phyloP scores from a whole-genome alignment of 1,139 yeast species.

The Kodamaea plutei region DNA sequence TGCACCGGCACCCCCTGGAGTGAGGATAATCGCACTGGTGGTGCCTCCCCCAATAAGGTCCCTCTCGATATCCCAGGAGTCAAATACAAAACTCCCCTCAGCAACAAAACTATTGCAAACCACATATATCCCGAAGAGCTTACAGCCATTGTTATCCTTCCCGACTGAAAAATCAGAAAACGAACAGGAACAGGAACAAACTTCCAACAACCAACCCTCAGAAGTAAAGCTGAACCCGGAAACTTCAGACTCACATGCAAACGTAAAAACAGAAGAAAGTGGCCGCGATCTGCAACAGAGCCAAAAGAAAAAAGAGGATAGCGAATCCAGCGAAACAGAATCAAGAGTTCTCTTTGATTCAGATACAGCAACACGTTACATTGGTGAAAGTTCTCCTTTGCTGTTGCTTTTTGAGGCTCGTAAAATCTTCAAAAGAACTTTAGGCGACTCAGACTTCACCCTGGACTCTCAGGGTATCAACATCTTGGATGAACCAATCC shows the following conservation, averaged over 20 bases:
- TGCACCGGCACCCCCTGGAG: neutral
- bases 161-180: constrained; percentile 14
- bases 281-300: neutral
- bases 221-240: neutral
- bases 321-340: neutral
- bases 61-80: constrained; percentile 1
- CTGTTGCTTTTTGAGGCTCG: constrained; percentile 23
- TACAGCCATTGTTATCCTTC: constrained; percentile 24
- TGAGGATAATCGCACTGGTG: neutral
- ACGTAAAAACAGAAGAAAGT: constrained; percentile 1
- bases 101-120: constrained; percentile 9
- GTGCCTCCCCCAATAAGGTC: constrained; percentile 4
- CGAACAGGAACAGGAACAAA: constrained; percentile 1
- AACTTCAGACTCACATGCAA: neutral
- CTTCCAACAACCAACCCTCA: constrained; percentile 1
- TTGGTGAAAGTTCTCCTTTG: constrained; percentile 27
- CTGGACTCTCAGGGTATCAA: constrained; percentile 15
- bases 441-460: constrained; percentile 14
- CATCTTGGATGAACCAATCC: constrained; percentile 17
- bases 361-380: constrained; percentile 21
- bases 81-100: constrained; percentile 8
- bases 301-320: constrained; percentile 2
- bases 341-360: constrained; percentile 19
- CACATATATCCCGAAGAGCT: constrained; percentile 22
- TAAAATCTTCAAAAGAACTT: constrained; percentile 17